These are phyloP conservation scores for Pascua sp. DNA, from an alignment of 1,284 basidiomycete genomes.

Conservation along the genomic window DNA sequence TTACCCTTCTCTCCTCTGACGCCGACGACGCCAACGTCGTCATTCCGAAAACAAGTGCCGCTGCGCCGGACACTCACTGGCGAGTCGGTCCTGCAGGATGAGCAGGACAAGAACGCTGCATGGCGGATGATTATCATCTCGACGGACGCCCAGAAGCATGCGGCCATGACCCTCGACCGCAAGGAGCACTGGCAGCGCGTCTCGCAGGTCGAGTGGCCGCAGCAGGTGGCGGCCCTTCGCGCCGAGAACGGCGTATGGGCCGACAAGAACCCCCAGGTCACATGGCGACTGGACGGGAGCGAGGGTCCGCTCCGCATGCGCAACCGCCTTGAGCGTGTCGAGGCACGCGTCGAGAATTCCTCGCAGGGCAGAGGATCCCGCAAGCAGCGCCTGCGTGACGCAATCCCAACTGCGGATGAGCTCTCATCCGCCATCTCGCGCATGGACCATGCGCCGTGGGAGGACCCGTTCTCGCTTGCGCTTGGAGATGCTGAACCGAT, in stretches of 20 bases:
- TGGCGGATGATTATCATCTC: slow-evolving; percentile 50
- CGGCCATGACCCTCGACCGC: slow-evolving; percentile 42
- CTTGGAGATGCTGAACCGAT: slow-evolving; percentile 62
- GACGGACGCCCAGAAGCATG: slow-evolving; percentile 39
- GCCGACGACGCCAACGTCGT: background rate
- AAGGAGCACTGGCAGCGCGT: slow-evolving; percentile 48
- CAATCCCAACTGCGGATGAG: slow-evolving; percentile 59
- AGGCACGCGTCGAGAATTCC: slow-evolving; percentile 2
- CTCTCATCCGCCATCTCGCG: slow-evolving; percentile 61
- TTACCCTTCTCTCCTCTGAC: background rate
- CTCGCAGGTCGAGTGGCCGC: slow-evolving; percentile 46
- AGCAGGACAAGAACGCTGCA: slow-evolving; percentile 48
- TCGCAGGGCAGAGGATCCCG: slow-evolving; percentile 7
- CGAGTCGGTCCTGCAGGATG: slow-evolving; percentile 41
- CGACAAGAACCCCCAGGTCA: slow-evolving; percentile 52
- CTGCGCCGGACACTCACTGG: slow-evolving; percentile 44
- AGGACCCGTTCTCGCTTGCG: slow-evolving; percentile 70
- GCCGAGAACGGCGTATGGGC: slow-evolving; percentile 76
- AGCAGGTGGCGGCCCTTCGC: slow-evolving; percentile 34
- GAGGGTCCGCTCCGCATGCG: slow-evolving; percentile 77
- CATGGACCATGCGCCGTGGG: slow-evolving; percentile 70
- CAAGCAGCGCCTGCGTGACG: slow-evolving; percentile 50
- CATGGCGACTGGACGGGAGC: slow-evolving; percentile 79
- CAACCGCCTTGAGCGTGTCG: slow-evolving; percentile 38
- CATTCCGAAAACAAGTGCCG: slow-evolving; percentile 28